phyloP scores from a whole-genome alignment of 805 yeast species.

The Myxozyma monticola region DNA sequence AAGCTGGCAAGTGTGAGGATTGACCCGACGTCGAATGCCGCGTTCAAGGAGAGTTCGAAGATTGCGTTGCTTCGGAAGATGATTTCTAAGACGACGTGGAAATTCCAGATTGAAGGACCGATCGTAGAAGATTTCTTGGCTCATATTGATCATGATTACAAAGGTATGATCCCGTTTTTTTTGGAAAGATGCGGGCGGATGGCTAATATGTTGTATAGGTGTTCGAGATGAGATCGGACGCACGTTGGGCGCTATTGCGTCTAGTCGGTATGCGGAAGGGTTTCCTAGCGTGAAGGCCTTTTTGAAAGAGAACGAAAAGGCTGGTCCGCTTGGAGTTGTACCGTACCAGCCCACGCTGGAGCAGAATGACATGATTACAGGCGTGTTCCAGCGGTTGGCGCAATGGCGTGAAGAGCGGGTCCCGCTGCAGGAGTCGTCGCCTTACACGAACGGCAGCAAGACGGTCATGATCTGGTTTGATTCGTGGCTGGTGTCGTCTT shows the following conservation, averaged over 20 bases:
- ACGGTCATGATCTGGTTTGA: slow-evolving; percentile 64
- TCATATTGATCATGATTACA: slow-evolving; percentile 55
- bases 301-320: slow-evolving; percentile 41
- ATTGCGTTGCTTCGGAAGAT: slow-evolving; percentile 55
- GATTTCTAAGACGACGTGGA: slow-evolving; percentile 54
- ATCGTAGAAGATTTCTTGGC: slow-evolving; percentile 47
- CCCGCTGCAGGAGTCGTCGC: slow-evolving; percentile 38
- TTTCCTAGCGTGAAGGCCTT: slow-evolving; percentile 44
- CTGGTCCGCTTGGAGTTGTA: slow-evolving; percentile 42
- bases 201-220: slow-evolving; percentile 53
- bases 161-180: slow-evolving; percentile 4
- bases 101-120: slow-evolving; percentile 44
- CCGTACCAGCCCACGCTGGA: slow-evolving; percentile 36
- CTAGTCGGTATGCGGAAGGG: slow-evolving; percentile 47
- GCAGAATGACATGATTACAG: slow-evolving; percentile 44
- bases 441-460: slow-evolving; percentile 61
- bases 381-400: slow-evolving; percentile 48
- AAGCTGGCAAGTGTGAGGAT: slow-evolving; percentile 50
- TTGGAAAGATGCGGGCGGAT: too few relatives aligned
- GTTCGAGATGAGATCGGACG: slow-evolving; percentile 71
- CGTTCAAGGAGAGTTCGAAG: slow-evolving; percentile 63
- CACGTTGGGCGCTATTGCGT: slow-evolving; percentile 51
- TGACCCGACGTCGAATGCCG: slow-evolving; percentile 56
- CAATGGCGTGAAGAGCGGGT: slow-evolving; percentile 21
- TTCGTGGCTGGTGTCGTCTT: slow-evolving; percentile 54